Evolutionary conservation across 2,329 filamentous ascomycete genomes (phyloP).

Genomic region (Penicillium sp.): DNA sequence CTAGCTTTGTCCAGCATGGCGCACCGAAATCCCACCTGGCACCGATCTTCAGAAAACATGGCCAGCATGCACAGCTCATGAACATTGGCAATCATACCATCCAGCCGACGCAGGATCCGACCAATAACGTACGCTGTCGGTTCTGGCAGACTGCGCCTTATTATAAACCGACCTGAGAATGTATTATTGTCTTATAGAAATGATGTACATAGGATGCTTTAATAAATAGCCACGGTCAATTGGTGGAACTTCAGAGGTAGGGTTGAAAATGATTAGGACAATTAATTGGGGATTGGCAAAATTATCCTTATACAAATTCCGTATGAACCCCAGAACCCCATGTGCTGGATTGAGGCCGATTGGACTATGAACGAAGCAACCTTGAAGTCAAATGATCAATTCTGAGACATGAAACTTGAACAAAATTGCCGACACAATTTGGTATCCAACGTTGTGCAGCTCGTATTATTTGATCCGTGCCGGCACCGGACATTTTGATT

Average conservation of each 20-base stretch:
- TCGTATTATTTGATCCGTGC: not conserved
- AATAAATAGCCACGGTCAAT: not conserved
- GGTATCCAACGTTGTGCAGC: not conserved
- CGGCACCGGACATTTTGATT: not conserved
- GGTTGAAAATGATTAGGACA: not conserved
- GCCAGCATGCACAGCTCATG: constrained; percentile 45
- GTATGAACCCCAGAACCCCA: too few species aligned
- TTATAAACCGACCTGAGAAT: not conserved
- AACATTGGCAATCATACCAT: constrained; percentile 47
- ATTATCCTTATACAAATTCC: not conserved
- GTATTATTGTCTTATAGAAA: not conserved
- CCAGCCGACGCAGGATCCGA: constrained; percentile 45
- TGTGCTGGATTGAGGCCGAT: not conserved
- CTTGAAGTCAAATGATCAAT: not conserved
- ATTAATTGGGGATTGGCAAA: not conserved
- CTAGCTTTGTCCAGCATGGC: constrained; percentile 39
- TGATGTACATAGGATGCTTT: not conserved
- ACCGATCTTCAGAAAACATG: constrained; percentile 51
- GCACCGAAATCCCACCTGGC: constrained; percentile 36
- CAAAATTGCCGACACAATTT: not conserved
- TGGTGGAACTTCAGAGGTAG: not conserved
- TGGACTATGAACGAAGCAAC: not conserved
- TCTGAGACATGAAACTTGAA: not conserved
- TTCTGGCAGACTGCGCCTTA: constrained; percentile 56
- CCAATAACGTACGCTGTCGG: constrained; percentile 50